phyloP scores from a whole-genome alignment of 108 stramenopile genomes.

The Skeletonema menzelii region DNA sequence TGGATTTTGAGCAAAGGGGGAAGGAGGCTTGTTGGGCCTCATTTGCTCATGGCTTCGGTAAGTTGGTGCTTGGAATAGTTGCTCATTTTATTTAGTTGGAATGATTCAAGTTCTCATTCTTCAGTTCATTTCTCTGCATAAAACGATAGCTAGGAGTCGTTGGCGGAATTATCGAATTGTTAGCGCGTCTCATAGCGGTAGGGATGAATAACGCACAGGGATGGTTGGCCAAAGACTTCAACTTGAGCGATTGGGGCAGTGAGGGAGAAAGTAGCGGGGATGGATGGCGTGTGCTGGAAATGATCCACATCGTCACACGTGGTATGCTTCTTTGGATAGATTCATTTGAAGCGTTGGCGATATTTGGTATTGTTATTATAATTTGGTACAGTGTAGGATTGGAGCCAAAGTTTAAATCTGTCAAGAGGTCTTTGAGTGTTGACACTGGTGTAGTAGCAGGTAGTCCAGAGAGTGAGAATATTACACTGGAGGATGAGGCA shows the following conservation, averaged over 20 bases:
- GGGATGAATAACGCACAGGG: constrained; percentile 53
- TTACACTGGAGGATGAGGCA: not conserved
- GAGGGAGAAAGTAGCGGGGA: constrained; percentile 45
- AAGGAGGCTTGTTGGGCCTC: constrained; percentile 47
- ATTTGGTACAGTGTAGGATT: constrained; percentile 39
- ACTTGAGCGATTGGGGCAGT: constrained; percentile 62
- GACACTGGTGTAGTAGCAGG: not conserved
- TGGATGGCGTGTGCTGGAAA: constrained; percentile 78
- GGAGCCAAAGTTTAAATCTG: constrained; percentile 11
- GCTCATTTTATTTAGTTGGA: not conserved
- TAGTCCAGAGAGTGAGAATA: not conserved
- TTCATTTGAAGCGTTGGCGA: constrained; percentile 45
- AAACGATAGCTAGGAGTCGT: constrained; percentile 43
- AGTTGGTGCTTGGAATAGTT: not conserved
- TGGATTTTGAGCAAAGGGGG: constrained; percentile 67
- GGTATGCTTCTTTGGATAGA: constrained; percentile 53
- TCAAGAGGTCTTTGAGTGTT: not conserved
- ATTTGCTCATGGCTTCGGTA: constrained; percentile 54
- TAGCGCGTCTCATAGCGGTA: constrained; percentile 55
- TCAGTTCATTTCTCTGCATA: not conserved
- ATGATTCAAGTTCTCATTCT: not conserved
- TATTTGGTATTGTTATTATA: constrained; percentile 36
- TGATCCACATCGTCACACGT: constrained; percentile 48
- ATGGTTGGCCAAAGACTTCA: constrained; percentile 65
- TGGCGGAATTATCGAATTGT: constrained; percentile 65